Evolutionary conservation across 192 early-diverging fungal genomes (phyloP).

Genomic region (Chytriomyces sp.): DNA sequence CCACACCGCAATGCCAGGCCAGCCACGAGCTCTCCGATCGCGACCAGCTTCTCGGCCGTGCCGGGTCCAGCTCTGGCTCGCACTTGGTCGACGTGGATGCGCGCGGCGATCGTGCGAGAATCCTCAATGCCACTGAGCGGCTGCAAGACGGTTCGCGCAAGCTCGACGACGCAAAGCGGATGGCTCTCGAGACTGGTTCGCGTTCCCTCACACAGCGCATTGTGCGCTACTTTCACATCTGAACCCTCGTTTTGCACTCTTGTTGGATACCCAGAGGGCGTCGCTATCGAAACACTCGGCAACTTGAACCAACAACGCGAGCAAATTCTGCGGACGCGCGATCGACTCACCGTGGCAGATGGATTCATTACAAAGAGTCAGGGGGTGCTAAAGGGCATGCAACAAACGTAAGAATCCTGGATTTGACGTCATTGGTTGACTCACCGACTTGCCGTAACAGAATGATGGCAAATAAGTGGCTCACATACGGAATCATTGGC

Average conservation of each 20-base stretch:
- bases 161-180: constrained; percentile 82
- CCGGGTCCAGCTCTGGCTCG: constrained; percentile 5
- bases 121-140: constrained; percentile 85
- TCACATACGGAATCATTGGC: constrained; percentile 83
- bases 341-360: constrained; percentile 64
- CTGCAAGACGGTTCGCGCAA: constrained; percentile 75
- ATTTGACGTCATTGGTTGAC: constrained; percentile 45
- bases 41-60: constrained; percentile 47
- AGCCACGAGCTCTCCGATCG: constrained; percentile 35
- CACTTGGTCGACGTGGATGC: constrained; percentile 45
- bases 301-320: constrained; percentile 86
- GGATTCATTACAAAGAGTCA: constrained; percentile 58
- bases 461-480: constrained; percentile 84
- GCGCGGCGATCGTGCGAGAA: constrained; percentile 64
- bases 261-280: constrained; percentile 66
- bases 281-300: constrained; percentile 82
- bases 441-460: constrained; percentile 40
- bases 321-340: constrained; percentile 82
- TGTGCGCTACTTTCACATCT: too few relatives aligned
- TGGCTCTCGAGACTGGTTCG: constrained; percentile 87
- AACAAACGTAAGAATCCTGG: constrained; percentile 69
- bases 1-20: neutral
- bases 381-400: constrained; percentile 60
- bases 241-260: too few relatives aligned
- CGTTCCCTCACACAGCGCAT: too few relatives aligned